Evolutionary conservation across 2,329 filamentous ascomycete species (phyloP).

Genomic region (Colletotrichum truncatum): DNA sequence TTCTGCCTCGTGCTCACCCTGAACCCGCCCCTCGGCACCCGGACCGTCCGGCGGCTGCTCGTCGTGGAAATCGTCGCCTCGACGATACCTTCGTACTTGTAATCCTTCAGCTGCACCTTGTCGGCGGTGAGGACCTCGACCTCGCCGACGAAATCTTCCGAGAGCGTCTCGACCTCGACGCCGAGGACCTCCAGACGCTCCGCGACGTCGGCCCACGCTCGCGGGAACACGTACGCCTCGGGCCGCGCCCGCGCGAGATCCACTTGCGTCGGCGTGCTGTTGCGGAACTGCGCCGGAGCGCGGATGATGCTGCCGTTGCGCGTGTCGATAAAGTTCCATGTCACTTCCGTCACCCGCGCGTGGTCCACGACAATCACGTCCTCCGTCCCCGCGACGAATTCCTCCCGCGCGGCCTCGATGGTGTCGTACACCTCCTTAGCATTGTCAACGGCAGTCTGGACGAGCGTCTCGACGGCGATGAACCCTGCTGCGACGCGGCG

Average conservation of each 20-base stretch:
- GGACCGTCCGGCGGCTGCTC: slow-evolving; percentile 25
- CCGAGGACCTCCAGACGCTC: slow-evolving; percentile 36
- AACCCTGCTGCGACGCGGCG: slow-evolving; percentile 38
- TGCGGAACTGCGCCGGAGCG: slow-evolving; percentile 37
- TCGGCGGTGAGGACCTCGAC: slow-evolving; percentile 39
- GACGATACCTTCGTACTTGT: slow-evolving; percentile 39
- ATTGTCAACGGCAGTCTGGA: slow-evolving; percentile 40
- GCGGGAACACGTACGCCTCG: slow-evolving; percentile 39
- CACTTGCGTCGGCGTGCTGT: slow-evolving; percentile 35
- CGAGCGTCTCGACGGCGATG: slow-evolving; percentile 34
- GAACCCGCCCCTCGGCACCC: slow-evolving; percentile 39
- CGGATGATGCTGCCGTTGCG: slow-evolving; percentile 37
- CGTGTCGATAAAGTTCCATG: slow-evolving; percentile 37
- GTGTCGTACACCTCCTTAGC: slow-evolving; percentile 36
- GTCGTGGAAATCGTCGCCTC: slow-evolving; percentile 33
- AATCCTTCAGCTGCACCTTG: slow-evolving; percentile 29
- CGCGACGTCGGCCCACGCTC: slow-evolving; percentile 37
- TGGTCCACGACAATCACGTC: slow-evolving; percentile 38
- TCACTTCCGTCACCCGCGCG: slow-evolving; percentile 28
- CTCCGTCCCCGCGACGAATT: slow-evolving; percentile 36
- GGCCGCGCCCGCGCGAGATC: slow-evolving; percentile 40
- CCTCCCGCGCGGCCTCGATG: slow-evolving; percentile 34
- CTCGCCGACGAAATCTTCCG: slow-evolving; percentile 33
- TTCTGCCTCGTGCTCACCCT: slow-evolving; percentile 41
- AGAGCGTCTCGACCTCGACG: slow-evolving; percentile 35